Percentiles rank a stretch among this genome's conserved stretches.
Evolutionary conservation across 202 grass and related monocot species (phyloP).

Genomic region (Setaria viridis): DNA sequence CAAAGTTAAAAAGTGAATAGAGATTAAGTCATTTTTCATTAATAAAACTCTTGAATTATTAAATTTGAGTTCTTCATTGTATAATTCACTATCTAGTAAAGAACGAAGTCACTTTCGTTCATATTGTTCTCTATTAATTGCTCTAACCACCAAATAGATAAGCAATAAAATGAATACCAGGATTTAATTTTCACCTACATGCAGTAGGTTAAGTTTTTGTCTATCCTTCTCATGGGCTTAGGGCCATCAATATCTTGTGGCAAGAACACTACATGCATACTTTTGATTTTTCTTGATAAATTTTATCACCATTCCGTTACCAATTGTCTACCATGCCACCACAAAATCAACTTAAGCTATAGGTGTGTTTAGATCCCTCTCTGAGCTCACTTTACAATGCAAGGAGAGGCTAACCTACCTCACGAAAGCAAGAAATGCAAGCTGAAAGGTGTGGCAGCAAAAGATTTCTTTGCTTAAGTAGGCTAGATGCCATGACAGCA

Average conservation of each 20-base stretch:
- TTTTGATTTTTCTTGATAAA: background rate
- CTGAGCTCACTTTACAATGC: background rate
- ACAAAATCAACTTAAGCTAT: background rate
- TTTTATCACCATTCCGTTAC: background rate
- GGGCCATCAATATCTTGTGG: background rate
- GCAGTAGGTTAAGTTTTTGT: background rate
- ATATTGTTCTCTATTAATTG: slow-evolving; percentile 10
- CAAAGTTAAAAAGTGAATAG: background rate
- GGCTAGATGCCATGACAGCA: background rate
- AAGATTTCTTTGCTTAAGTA: background rate
- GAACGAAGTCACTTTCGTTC: background rate
- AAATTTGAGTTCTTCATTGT: background rate
- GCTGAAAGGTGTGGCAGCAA: background rate
- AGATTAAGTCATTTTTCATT: background rate
- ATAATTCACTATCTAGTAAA: background rate
- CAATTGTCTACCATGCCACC: background rate
- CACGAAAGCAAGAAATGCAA: background rate
- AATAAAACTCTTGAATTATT: background rate
- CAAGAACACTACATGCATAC: background rate
- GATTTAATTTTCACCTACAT: background rate
- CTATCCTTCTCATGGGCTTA: background rate
- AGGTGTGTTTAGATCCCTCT: background rate
- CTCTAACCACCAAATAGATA: background rate
- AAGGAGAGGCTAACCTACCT: background rate
- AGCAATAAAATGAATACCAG: background rate